These are phyloP conservation scores for Terfezia claveryi DNA, from an alignment of 495 filamentous ascomycete species.

Conservation along the genomic window DNA sequence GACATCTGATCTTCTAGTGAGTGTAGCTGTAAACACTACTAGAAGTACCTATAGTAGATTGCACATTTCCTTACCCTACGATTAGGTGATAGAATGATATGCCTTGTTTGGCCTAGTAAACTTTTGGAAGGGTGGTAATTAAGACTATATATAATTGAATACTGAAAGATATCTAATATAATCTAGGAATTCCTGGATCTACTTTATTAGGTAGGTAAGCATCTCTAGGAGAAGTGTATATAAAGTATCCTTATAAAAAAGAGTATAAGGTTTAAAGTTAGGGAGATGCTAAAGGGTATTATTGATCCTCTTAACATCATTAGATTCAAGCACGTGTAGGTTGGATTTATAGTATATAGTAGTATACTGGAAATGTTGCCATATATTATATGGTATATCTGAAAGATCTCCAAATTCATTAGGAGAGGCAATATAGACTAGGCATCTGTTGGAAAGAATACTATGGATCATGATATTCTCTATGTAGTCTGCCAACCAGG, in stretches of 20 bases:
- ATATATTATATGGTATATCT: too few relatives aligned
- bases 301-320: neutral
- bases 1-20: neutral
- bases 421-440: too few relatives aligned
- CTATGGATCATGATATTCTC: neutral
- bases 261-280: neutral
- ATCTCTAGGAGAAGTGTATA: neutral
- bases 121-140: neutral
- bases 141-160: neutral
- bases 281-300: neutral
- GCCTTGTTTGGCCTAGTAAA: neutral
- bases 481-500: neutral
- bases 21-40: neutral
- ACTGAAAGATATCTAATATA: neutral
- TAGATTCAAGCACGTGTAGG: too few relatives aligned
- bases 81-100: neutral
- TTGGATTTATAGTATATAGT: too few relatives aligned
- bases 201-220: conserved; percentile 5
- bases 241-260: neutral
- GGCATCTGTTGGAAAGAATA: neutral
- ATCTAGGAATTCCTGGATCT: neutral
- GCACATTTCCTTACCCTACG: conserved; percentile 3
- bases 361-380: too few relatives aligned
- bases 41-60: neutral
- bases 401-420: too few relatives aligned